Evolutionary conservation across 2,329 filamentous ascomycete species (phyloP), one percentile per base, ranked within the genome.

Genomic region (Diaporthe sp.): DNA sequence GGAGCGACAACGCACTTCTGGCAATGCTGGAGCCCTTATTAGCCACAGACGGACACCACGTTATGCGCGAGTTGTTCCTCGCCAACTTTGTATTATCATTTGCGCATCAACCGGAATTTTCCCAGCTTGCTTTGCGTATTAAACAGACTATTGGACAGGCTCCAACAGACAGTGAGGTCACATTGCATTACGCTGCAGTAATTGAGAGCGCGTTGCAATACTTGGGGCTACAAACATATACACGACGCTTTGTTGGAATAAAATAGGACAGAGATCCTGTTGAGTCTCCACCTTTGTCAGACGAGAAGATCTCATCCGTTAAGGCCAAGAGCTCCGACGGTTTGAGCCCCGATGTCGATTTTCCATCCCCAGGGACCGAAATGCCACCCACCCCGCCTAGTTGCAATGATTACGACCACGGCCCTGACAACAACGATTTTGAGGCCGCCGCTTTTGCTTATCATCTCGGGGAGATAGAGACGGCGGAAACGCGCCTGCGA

Each of bases 1-100:
- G 55, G 35, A n/a, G 42, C 55, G 72, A 58, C 25, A 75, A 72
- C 37, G 55, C 51, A 39, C 61, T 75, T 32, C 35, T 75, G 9
- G 70, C 73, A 13, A 55, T 75, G 6, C 50, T 71, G 1, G 70
- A 75, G n/a, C 70, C 70, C 8, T 30, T 42, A 22, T n/a, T 59
- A 15, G 27, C 51, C 12, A 42, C 22, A 47, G 27, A 56, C 13
- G 30, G 50, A 15, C 51, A 35, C 22, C 39, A 32, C 30, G 2
- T 27, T 22, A 32, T 55, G 25, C 47, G 70, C 22, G 44, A 47
- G n/a, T n/a, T 56, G 0, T 75, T 72, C 35, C 61, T 75, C 42
- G 53, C 58, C 30, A 75, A 72, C 17, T 56, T 72, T 15, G 37
- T 50, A 7, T 42, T 55, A 22, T 53, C 73, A 15, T 75, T 72